Base-by-base conservation (phyloP, 805 yeast genomes). In the Kuraishia piskuri region DNA sequence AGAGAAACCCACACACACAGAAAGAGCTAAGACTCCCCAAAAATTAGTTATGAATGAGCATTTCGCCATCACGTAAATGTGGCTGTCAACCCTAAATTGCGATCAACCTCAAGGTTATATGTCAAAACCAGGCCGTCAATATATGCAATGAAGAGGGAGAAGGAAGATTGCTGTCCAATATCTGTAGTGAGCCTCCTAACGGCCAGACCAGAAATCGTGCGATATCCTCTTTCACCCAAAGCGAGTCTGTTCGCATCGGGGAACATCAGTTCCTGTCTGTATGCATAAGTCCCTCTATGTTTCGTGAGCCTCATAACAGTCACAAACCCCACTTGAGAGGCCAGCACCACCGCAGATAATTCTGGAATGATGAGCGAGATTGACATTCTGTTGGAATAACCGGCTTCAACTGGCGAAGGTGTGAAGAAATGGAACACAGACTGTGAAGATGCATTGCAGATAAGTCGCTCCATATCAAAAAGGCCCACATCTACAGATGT, bases 361-460 rank as follows among this genome's bases (percentile, higher is more conserved):
- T 69, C 72, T 0, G 76, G 75, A 6, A 77, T 69, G 12, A 73
- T 57, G 23, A 64, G 48, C 2, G 60, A 53, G 10, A 70, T 48
- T 9, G 69, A 67, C 5, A 68, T 52, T 25, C 74, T 55, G 51
- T 67, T 61, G 1, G 65, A 63, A 45, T 55, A 55, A 6, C 56
- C 48, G 40, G 61, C 60, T 21, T 72, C 78, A 14, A 72, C 76
- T 52, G 65, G 66, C 23, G 61, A 60, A 7, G 77, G 73, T 22
- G 53, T 58, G 52, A 61, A 60, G 56, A 72, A 60, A 19, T 69
- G 69, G 58, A 78, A 80, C 1, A 79, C 61, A 22, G 69, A 62
- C 3, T 71, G 63, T 0, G 80, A 74, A 1, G 79, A 71, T 3
- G 79, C 72, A 57, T 71, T 75, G 59, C 83, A 79, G 37, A 76